Base-by-base conservation (phyloP, 108 stramenopile species). In the Mayamaea pseudoterrestris region DNA sequence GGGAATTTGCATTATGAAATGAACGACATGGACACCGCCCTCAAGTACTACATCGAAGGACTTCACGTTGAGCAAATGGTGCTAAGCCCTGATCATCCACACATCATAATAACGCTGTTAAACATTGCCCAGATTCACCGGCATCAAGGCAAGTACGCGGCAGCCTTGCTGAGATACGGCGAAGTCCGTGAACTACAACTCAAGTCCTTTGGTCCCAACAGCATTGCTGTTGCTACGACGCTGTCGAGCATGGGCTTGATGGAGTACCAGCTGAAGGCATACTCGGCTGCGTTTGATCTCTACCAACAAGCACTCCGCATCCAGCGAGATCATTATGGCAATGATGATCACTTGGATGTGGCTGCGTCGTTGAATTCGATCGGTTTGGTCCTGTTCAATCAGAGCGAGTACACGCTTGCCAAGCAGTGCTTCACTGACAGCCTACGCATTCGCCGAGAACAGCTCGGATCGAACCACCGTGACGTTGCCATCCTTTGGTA, bases 1-100 rank as follows among this genome's bases (percentile, higher is more conserved):
- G 81, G 81, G n/a, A 83, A 83, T 41, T 26, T 83, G 35, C 60
- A 68, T 21, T 83, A 76, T 39, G 81, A 83, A 37, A 49, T 57
- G 50, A 47, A 66, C 5, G 55, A 73, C 27, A 63, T 74, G 23
- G 54, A 63, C 14, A 44, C 65, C 4, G 81, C 81, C 14, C 53
- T 83, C 50, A 44, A 41, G 11, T 67, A 61, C 28, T 83, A 83
- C 48, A 51, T 64, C 24, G 51, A 78, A 35, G 76, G 76, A 12
- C 65, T 78, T 14, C 34, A 55, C 3, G 64, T 83, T n/a, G 81
- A 83, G 47, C 47, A 45, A 16, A 39, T 34, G 0, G 61, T 78
- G 2, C 48, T 78, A 5, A 51, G 63, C 27, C 29, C 35, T 5
- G 50, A 66, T 28, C 71, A 82, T 52, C 67, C 67, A 13, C 65